phyloP scores from a whole-genome alignment of 2,329 filamentous ascomycete genomes.

The Trichoderma polysporum region DNA sequence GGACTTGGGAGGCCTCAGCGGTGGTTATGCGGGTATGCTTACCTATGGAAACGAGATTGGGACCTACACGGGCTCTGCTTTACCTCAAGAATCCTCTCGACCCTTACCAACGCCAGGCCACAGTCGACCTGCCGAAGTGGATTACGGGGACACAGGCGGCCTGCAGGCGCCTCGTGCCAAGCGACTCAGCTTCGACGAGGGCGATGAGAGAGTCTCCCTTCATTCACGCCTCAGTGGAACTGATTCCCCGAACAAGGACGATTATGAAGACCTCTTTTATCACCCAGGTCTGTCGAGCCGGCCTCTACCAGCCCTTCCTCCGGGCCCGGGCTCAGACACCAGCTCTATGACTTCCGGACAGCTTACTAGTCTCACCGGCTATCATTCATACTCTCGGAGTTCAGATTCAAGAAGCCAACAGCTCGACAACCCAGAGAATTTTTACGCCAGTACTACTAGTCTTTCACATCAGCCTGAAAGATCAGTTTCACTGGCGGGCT shows the following conservation, averaged over 20 bases:
- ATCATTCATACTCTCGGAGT: slow-evolving; percentile 51
- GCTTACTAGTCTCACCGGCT: slow-evolving; percentile 44
- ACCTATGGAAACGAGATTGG: slow-evolving; percentile 51
- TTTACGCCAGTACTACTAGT: slow-evolving; percentile 41
- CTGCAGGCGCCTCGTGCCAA: slow-evolving; percentile 71
- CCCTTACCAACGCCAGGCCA: slow-evolving; percentile 48
- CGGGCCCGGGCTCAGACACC: slow-evolving; percentile 61
- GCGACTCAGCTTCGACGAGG: slow-evolving; percentile 87
- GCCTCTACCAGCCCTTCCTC: slow-evolving; percentile 63
- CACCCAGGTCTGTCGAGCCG: slow-evolving; percentile 73
- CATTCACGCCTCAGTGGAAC: slow-evolving; percentile 58
- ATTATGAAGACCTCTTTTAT: slow-evolving; percentile 89
- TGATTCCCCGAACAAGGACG: slow-evolving; percentile 67
- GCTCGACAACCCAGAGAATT: slow-evolving; percentile 50
- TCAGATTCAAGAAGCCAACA: slow-evolving; percentile 42
- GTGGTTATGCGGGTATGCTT: slow-evolving; percentile 61
- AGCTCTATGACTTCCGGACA: slow-evolving; percentile 52
- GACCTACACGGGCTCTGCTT: slow-evolving; percentile 39
- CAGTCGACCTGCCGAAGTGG: slow-evolving; percentile 62
- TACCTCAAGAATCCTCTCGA: slow-evolving; percentile 46
- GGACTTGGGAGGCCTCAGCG: slow-evolving; percentile 73
- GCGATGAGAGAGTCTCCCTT: slow-evolving; percentile 70
- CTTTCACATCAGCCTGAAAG: slow-evolving; percentile 56
- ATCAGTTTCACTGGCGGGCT: slow-evolving; percentile 79
- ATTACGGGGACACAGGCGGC: slow-evolving; percentile 88